A percentile compares a stretch with the other conserved stretches of the same genome.
phyloP scores from a whole-genome alignment of 2,329 filamentous ascomycete genomes.

The Phialemonium atrogriseum region DNA sequence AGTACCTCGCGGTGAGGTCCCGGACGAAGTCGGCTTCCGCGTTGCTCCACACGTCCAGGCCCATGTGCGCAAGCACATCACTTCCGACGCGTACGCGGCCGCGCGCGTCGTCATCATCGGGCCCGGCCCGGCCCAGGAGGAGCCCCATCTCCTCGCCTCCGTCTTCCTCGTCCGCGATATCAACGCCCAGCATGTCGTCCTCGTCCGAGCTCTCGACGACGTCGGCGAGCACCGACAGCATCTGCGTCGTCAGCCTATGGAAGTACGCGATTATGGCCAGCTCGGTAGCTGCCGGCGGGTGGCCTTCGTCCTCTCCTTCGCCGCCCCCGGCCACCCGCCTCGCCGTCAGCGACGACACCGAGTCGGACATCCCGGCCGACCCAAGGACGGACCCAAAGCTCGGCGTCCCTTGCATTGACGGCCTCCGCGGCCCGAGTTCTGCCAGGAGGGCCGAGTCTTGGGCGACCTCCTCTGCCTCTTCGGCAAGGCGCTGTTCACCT shows the following conservation, averaged over 20 bases:
- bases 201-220: conserved; percentile 44
- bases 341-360: conserved; percentile 34
- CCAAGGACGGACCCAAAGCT: conserved; percentile 20
- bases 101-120: conserved; percentile 26
- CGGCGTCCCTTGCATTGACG: conserved; percentile 5
- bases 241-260: conserved; percentile 62
- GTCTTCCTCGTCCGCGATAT: conserved; percentile 15
- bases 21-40: conserved; percentile 61
- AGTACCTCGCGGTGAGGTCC: conserved; percentile 57
- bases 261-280: conserved; percentile 74
- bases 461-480: conserved; percentile 49
- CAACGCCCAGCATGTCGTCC: conserved; percentile 23
- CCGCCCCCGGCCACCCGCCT: conserved; percentile 19
- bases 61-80: conserved; percentile 61
- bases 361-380: conserved; percentile 29
- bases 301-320: conserved; percentile 24
- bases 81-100: conserved; percentile 48
- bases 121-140: conserved; percentile 9
- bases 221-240: conserved; percentile 54
- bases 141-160: conserved; percentile 6
- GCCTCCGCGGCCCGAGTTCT: conserved; percentile 33
- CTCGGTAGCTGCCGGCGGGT: conserved; percentile 47
- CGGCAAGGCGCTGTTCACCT: conserved; percentile 58
- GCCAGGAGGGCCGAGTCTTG: conserved; percentile 48
- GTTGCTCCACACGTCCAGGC: conserved; percentile 69